Evolutionary conservation across 2,329 filamentous ascomycete genomes (phyloP), one percentile per base, ranked within the genome.

Genomic region (Aureobasidium sp.): DNA sequence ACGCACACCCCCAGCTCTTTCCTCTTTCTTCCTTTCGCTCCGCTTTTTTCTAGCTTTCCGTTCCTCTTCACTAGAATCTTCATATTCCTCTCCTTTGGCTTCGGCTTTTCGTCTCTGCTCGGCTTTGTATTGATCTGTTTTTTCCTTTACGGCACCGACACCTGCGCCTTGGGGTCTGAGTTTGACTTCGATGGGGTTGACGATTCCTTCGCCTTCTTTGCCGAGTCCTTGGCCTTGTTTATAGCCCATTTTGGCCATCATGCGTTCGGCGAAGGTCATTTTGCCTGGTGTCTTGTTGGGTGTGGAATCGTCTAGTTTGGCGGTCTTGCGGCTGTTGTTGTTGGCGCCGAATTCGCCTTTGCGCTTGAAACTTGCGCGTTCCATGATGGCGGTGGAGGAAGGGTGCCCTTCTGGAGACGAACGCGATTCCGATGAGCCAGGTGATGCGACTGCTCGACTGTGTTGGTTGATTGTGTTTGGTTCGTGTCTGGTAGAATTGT

Each of bases 241-340:
- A 72, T 96, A 96, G 25, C 94, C 94, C 92, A 97, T 97, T 80
- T 97, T 97, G 32, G 91, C 91, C 92, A 99, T 96, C 93, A 99
- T 97, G 63, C 89, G 87, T 36, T 91, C 89, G 21, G 91, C 94
- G 66, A 97, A 97, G 0, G 90, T 91, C 66, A 77, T 74, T 66
- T 77, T 78, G 50, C 55, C 64, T 11, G 62, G 21, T 21, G 36
- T 30, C 10, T 47, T 54, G 7, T 21, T 37, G n/a, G 59, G 62
- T 62, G 55, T 45, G 21, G 27, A 7, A 8, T 66, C 66, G 59
- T 65, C 66, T 41, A 71, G 55, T 60, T 73, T 74, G 41, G 71
- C 71, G 66, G 70, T 71, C 63, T 70, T 74, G 64, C 71, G 69
- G 51, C 70, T 67, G 36, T 70, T 73, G 65, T 71, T 67, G 54